phyloP scores from a whole-genome alignment of 2,329 filamentous ascomycete species.

The Trichothecium roseum region DNA sequence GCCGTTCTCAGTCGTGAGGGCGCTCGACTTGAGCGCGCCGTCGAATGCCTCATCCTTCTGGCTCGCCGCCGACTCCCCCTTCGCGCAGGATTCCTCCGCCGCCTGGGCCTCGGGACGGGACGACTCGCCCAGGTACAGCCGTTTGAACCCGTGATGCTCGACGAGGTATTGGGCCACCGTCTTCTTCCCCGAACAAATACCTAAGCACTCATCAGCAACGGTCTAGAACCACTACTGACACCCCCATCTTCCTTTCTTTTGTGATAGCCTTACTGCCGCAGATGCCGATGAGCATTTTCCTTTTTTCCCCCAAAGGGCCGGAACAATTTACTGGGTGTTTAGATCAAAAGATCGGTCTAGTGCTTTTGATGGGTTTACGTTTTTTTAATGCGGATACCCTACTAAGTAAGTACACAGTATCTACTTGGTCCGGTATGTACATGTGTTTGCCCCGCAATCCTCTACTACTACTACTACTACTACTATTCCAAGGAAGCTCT shows the following conservation, averaged over 20 bases:
- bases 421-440: too few species aligned
- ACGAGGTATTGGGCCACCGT: slow-evolving; percentile 83
- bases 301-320: not conserved
- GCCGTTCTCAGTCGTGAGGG: slow-evolving; percentile 16
- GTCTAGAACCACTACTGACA: too few species aligned
- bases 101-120: slow-evolving; percentile 6
- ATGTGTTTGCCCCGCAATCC: too few species aligned
- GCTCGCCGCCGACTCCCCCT: not conserved
- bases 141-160: slow-evolving; percentile 71
- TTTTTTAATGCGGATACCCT: too few species aligned
- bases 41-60: slow-evolving; percentile 5
- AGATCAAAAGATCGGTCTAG: too few species aligned
- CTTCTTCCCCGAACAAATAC: slow-evolving; percentile 87
- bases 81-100: not conserved
- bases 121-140: slow-evolving; percentile 47
- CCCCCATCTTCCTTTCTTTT: too few species aligned
- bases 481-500: too few species aligned
- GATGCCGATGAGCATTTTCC: slow-evolving; percentile 63
- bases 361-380: too few species aligned
- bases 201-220: too few species aligned
- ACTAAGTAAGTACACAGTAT: too few species aligned
- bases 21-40: slow-evolving; percentile 14
- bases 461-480: too few species aligned
- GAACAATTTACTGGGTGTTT: too few species aligned
- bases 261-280: slow-evolving; percentile 50